These are phyloP conservation scores for Sporisorium iseilematis-ciliati DNA, from an alignment of 1,284 basidiomycete species.

Conservation along the genomic window DNA sequence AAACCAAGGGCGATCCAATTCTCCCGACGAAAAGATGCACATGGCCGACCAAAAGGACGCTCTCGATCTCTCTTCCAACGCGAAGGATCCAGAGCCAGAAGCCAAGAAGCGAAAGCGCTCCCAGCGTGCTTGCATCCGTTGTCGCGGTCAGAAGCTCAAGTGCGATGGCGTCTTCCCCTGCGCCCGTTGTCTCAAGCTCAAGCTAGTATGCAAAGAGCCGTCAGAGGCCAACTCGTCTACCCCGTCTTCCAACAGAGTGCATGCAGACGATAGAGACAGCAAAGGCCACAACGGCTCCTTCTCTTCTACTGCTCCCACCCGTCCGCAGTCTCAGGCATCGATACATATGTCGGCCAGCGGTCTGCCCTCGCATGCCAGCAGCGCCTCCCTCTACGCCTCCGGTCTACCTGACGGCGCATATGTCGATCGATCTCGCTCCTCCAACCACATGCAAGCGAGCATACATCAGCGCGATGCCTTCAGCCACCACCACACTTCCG, in stretches of 20 bases:
- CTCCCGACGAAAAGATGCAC: conserved; percentile 29
- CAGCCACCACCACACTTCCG: conserved; percentile 17
- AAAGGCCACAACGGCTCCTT: conserved; percentile 24
- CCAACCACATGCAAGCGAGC: conserved; percentile 5
- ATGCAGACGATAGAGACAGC: conserved; percentile 26
- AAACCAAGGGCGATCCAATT: conserved; percentile 20
- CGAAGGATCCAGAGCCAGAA: conserved; percentile 42
- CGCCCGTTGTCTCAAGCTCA: conserved; percentile 48
- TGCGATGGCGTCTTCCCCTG: conserved; percentile 53
- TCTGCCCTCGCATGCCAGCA: conserved; percentile 15
- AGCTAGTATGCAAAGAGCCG: conserved; percentile 50
- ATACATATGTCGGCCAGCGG: conserved; percentile 26
- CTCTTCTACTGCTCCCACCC: conserved; percentile 21
- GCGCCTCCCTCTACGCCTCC: conserved; percentile 10
- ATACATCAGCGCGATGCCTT: conserved; percentile 10
- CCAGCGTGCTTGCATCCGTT: conserved; percentile 49
- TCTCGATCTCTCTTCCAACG: conserved; percentile 1
- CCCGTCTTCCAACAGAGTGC: conserved; percentile 30
- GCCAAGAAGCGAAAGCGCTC: conserved; percentile 54
- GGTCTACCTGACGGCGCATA: conserved; percentile 3
- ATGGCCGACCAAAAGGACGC: conserved; percentile 24
- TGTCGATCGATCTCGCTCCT: conserved; percentile 7
- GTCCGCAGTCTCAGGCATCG: conserved; percentile 31
- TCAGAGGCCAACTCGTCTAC: conserved; percentile 32
- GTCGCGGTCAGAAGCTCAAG: conserved; percentile 51